Conservation (phyloP, 1,284 basidiomycete species). For the Pseudozyma tsukubaensis region DNA sequence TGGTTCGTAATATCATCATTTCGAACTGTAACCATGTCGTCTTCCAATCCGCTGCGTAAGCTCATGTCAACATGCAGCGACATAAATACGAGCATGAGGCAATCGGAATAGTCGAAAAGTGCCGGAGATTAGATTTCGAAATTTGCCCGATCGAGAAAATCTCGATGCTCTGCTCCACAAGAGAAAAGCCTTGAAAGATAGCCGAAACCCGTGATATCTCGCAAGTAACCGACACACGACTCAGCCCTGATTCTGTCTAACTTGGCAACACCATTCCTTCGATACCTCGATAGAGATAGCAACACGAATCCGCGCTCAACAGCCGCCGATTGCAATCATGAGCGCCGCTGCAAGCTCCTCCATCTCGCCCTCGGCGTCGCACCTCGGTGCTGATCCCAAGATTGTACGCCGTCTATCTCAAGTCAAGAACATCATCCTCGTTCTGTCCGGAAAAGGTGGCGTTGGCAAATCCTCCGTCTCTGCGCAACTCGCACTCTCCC, state of each 20-base stretch:
- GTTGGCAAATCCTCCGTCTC: constrained; percentile 98
- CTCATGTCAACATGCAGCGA: too few relatives aligned
- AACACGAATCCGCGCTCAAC: too few relatives aligned
- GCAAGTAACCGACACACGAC: constrained; percentile 12
- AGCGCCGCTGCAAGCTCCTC: constrained; percentile 11
- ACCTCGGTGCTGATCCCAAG: constrained; percentile 56
- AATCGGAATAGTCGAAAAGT: too few relatives aligned
- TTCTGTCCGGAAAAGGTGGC: constrained; percentile 95
- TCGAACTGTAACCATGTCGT: too few relatives aligned
- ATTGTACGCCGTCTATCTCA: constrained; percentile 69
- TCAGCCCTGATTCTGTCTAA: constrained; percentile 1
- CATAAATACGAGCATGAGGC: too few relatives aligned
- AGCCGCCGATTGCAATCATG: too few relatives aligned
- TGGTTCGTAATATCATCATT: too few relatives aligned
- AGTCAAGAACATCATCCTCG: constrained; percentile 89
- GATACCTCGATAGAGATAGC: too few relatives aligned
- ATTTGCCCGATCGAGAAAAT: neutral
- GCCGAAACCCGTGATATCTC: constrained; percentile 2
- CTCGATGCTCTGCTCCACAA: neutral
- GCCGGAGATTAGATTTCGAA: neutral
- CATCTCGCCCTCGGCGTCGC: constrained; percentile 46
- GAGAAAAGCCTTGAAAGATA: too few relatives aligned
- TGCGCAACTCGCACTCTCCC: constrained; percentile 87
- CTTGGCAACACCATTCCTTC: neutral
- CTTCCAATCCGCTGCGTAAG: too few relatives aligned